Conservation (phyloP, 257 asterid species). For the Handroanthus guayacan region DNA sequence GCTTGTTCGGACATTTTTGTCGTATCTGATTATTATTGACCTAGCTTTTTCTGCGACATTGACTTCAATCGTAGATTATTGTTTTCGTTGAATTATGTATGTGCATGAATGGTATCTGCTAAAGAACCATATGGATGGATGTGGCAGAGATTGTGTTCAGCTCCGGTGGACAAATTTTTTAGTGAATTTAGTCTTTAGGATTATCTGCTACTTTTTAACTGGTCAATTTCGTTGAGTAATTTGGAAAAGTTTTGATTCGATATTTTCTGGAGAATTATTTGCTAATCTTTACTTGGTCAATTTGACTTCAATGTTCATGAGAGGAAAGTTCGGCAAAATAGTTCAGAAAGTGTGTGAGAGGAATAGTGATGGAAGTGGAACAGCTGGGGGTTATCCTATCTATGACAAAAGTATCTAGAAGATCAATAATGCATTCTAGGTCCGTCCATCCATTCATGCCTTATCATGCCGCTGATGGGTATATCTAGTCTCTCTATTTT, state of each 20-base stretch:
- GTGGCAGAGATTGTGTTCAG: slow-evolving; percentile 17
- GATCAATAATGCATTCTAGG: neutral
- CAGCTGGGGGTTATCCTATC: neutral
- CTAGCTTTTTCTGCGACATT: slow-evolving; percentile 15
- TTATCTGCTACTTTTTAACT: slow-evolving; percentile 3
- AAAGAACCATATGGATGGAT: slow-evolving; percentile 28
- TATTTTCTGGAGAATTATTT: neutral
- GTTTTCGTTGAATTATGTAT: slow-evolving; percentile 7
- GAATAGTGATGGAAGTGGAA: slow-evolving; percentile 25
- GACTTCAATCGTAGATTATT: slow-evolving; percentile 19
- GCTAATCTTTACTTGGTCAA: neutral
- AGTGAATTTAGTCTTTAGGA: neutral
- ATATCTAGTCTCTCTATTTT: neutral
- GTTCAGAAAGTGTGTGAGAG: neutral
- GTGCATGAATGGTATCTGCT: neutral
- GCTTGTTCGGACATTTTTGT: neutral
- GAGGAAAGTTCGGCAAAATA: neutral
- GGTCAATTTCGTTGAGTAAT: slow-evolving; percentile 9
- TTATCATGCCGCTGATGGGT: neutral
- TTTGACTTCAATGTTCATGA: neutral
- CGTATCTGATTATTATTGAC: neutral
- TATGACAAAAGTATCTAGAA: neutral
- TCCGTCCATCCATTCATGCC: neutral
- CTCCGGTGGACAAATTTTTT: neutral
- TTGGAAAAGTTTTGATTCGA: slow-evolving; percentile 14